These are phyloP conservation scores for Paraconiothyrium brasiliense DNA, from an alignment of 2,329 filamentous ascomycete genomes.

Conservation along the genomic window DNA sequence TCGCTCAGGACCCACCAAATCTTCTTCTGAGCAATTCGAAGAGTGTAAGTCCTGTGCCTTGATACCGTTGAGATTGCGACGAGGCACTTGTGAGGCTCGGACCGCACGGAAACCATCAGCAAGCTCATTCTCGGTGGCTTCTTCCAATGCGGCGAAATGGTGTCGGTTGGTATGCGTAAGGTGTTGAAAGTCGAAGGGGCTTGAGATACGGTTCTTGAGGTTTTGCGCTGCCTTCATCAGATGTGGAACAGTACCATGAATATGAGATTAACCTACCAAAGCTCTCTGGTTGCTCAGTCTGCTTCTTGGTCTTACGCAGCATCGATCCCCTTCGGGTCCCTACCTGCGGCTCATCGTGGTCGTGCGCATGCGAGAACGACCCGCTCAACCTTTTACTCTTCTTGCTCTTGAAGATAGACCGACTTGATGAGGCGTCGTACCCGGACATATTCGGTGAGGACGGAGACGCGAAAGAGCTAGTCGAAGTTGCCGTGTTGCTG, in stretches of 20 bases:
- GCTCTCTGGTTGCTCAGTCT: conserved; percentile 31
- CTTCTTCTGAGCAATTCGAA: conserved; percentile 39
- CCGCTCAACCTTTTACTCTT: conserved; percentile 48
- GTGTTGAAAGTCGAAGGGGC: conserved; percentile 72
- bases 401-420: conserved; percentile 47
- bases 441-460: conserved; percentile 35
- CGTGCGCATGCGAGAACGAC: conserved; percentile 35
- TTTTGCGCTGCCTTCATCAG: conserved; percentile 29
- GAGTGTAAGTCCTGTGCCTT: conserved; percentile 58
- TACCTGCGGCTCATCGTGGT: conserved; percentile 37
- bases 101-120: conserved; percentile 64
- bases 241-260: conserved; percentile 15
- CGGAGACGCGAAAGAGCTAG: conserved; percentile 37
- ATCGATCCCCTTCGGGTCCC: conserved; percentile 43
- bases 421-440: conserved; percentile 33
- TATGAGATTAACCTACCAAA: conserved; percentile 34
- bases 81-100: conserved; percentile 62
- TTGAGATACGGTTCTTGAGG: conserved; percentile 60
- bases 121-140: conserved; percentile 61
- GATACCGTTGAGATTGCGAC: conserved; percentile 61
- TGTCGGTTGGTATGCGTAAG: conserved; percentile 67
- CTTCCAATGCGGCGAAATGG: conserved; percentile 63
- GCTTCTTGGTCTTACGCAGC: conserved; percentile 43
- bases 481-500: conserved; percentile 50
- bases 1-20: conserved; percentile 26